Evolutionary conservation across 768 basidiomycete species (phyloP).

Genomic region (Boletus pseudo-olivaceus): DNA sequence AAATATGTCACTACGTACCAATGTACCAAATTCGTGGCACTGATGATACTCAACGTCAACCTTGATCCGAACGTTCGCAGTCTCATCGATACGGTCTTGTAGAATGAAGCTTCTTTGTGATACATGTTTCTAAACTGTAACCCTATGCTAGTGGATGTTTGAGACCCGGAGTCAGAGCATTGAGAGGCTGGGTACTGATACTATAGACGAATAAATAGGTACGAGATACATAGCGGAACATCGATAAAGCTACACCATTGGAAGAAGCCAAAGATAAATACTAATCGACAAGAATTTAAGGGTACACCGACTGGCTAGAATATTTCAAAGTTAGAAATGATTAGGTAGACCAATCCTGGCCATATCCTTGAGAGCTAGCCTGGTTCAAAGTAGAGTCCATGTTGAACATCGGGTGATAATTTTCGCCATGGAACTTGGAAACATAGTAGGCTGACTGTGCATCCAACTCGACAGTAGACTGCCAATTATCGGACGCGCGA

Average conservation of each 20-base stretch:
- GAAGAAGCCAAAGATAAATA: neutral
- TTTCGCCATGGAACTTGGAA: neutral
- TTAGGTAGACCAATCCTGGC: neutral
- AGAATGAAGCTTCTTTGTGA: neutral
- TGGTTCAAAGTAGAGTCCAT: neutral
- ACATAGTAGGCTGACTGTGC: neutral
- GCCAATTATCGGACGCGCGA: neutral
- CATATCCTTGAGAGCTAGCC: neutral
- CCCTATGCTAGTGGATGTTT: neutral
- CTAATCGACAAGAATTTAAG: neutral
- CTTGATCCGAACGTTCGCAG: no score
- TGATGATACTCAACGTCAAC: no score
- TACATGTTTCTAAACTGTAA: no score
- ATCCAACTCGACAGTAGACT: neutral
- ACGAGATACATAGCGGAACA: neutral
- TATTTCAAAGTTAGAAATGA: neutral
- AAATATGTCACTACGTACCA: neutral
- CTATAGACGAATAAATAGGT: neutral
- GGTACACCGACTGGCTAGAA: neutral
- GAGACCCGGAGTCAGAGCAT: neutral
- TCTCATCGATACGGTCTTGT: neutral
- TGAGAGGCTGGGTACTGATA: neutral
- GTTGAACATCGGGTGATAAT: neutral
- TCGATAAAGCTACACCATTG: constrained; percentile 7
- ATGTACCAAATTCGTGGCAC: neutral